Evolutionary conservation across 306 rosid species (phyloP), one percentile per base, ranked within the genome.

Genomic region (Cyamopsis tetragonoloba): DNA sequence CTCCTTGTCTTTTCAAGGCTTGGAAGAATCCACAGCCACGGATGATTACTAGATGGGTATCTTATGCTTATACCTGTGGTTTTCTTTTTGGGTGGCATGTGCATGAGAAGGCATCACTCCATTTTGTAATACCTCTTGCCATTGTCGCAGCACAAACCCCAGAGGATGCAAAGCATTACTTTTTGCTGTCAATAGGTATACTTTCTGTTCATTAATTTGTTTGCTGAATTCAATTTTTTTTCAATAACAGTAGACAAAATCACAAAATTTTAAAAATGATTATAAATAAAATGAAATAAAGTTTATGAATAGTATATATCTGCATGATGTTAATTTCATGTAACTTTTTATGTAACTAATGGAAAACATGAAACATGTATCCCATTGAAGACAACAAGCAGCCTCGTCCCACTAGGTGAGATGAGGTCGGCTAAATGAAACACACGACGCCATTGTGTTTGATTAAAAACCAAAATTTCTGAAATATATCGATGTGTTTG

Each of bases 41-140:
- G 61, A 82, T 74, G 96, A 83, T 89, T 58, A 77, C 76, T 12
- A 86, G 96, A 84, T 93, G 96, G 89, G 65, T 89, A 79, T 84
- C 95, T 73, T 93, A 89, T 84, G 89, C 96, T 67, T 93, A 86
- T 82, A 84, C 87, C 14, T 89, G 96, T 68, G 97, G 98, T 34
- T 93, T 89, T 81, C 67, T 93, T 39, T 89, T 89, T 73, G 98
- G 98, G 62, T 93, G 98, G 98, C 98, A 93, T 70, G 96, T 89
- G 43, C 98, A 93, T 68, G 98, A 93, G 78, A 93, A 89, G 77
- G 98, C 98, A 68, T 89, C 95, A 20, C 89, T 89, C 58, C 97
- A 93, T 80, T 93, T 93, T 77, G 93, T 93, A 42, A 88, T 92
- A 67, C 96, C 93, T 20, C 88, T 93, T 11, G 87, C 91, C 28